Conservation (phyloP, 164 flowering plant species). For the Hamamelis virginiana region DNA sequence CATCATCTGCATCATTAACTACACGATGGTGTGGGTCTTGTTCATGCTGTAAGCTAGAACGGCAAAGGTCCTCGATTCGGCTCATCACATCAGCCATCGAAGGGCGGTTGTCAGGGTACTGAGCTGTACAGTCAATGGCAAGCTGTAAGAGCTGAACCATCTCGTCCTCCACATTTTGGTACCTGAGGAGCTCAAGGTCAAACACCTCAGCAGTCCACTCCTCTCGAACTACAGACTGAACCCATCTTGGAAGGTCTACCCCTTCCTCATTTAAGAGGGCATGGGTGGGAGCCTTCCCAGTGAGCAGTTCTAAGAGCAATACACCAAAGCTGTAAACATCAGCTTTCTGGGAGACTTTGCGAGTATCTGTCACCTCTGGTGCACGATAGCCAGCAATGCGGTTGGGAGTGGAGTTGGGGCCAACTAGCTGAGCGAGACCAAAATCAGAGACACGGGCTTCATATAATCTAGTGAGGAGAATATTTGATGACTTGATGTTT, state of each 20-base stretch:
- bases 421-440: conserved; percentile 69
- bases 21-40: conserved; percentile 14
- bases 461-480: conserved; percentile 65
- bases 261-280: conserved; percentile 74
- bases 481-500: conserved; percentile 85
- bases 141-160: conserved; percentile 85
- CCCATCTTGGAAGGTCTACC: conserved; percentile 93
- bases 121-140: conserved; percentile 68
- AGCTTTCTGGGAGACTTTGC: conserved; percentile 74
- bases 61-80: conserved; percentile 63
- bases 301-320: conserved; percentile 73
- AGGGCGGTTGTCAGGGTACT: conserved; percentile 83
- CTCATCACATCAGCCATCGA: conserved; percentile 57
- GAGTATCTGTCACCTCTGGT: conserved; percentile 82
- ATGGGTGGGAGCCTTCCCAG: conserved; percentile 85
- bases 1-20: conserved; percentile 25
- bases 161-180: conserved; percentile 80
- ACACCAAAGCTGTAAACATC: conserved; percentile 96
- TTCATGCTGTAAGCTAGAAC: conserved; percentile 27
- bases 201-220: conserved; percentile 87
- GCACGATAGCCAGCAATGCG: conserved; percentile 86
- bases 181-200: conserved; percentile 76
- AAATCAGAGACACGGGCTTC: conserved; percentile 83
- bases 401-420: conserved; percentile 56
- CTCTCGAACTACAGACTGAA: conserved; percentile 76